A percentile compares a stretch with the other conserved stretches of the same genome.
These are phyloP conservation scores for Pythium brachiatum DNA, from an alignment of 352 stramenopile genomes.

Conservation along the genomic window DNA sequence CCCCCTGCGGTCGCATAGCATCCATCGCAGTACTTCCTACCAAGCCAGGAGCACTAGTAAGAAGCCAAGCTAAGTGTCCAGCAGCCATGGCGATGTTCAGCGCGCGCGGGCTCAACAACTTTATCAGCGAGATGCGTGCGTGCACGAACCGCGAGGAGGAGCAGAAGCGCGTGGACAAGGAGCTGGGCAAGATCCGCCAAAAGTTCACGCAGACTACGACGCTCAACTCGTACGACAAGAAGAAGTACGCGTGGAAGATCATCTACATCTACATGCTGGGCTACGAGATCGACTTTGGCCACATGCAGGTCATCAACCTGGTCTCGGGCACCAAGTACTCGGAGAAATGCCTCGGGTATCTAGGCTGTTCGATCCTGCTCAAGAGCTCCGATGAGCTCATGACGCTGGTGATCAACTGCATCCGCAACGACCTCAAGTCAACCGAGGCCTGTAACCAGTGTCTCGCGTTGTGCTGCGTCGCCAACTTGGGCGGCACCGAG, in stretches of 20 bases:
- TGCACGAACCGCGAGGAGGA: slow-evolving; percentile 91
- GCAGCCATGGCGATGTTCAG: slow-evolving; percentile 73
- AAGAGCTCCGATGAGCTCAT: slow-evolving; percentile 87
- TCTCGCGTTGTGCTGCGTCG: slow-evolving; percentile 94
- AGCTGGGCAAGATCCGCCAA: slow-evolving; percentile 97
- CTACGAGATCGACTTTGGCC: slow-evolving; percentile 99
- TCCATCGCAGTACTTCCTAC: not conserved
- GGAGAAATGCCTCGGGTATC: slow-evolving; percentile 95
- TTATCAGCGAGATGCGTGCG: slow-evolving; percentile 74
- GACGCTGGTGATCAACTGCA: slow-evolving; percentile 95
- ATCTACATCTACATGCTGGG: slow-evolving; percentile 99
- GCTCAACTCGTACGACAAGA: slow-evolving; percentile 95
- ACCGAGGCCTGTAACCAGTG: slow-evolving; percentile 87
- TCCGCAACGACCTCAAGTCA: slow-evolving; percentile 95
- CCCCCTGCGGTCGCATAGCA: not conserved
- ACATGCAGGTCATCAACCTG: slow-evolving; percentile 97
- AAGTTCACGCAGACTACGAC: slow-evolving; percentile 91
- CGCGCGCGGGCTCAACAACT: slow-evolving; percentile 77
- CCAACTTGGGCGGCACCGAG: slow-evolving; percentile 94
- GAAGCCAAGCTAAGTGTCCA: not conserved
- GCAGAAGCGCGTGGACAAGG: slow-evolving; percentile 95
- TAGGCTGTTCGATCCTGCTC: slow-evolving; percentile 95
- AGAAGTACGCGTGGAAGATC: slow-evolving; percentile 99
- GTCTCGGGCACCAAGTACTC: slow-evolving; percentile 93
- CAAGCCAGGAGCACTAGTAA: not conserved